Evolutionary conservation across 805 yeast species (phyloP), one percentile per base, ranked within the genome.

Genomic region (Maudiozyma turicensis): DNA sequence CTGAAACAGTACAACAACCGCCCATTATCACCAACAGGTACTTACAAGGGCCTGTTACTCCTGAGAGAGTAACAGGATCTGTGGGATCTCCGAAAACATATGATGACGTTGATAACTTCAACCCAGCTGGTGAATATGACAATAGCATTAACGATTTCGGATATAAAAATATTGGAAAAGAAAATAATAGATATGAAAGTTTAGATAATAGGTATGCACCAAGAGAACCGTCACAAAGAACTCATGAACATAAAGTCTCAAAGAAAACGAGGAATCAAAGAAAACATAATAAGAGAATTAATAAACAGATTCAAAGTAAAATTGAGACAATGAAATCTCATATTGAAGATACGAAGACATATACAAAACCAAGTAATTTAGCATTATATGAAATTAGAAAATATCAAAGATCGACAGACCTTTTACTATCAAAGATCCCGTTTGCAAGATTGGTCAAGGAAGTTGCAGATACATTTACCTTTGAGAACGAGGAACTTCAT

Each of bases 371-470:
- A 0, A 88, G 89, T 13, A 78, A 82, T 0, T 66, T 70, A 26
- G 91, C 91, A 1, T 64, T 84, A 32, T 67, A 80, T 56, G 90
- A 85, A 57, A 84, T 85, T 26, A 70, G 86, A 49, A 74, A 73
- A 57, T 84, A 75, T 56, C 91, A 85, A 59, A 75, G 77, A 58
- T 72, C 81, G 34, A 80, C 89, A 0, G 90, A 83, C 52, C 66
- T 85, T 38, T 68, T 85, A 43, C 71, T 85, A 13, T 70, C 88
- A 29, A 84, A 84, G 57, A 72, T 85, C 32, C 95, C 95, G 14
- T 85, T 85, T 70, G 86, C 91, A 1, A 70, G 91, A 52, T 67
- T 85, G 28, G 87, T 85, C 8, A 76, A 83, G 52, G 93, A 85
- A 56, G 81, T 85, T 3, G 84, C 88, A 0, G 80, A 80, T 46